Conservation (phyloP, 2,329 filamentous ascomycete species). For the Fusarium transvaalense region DNA sequence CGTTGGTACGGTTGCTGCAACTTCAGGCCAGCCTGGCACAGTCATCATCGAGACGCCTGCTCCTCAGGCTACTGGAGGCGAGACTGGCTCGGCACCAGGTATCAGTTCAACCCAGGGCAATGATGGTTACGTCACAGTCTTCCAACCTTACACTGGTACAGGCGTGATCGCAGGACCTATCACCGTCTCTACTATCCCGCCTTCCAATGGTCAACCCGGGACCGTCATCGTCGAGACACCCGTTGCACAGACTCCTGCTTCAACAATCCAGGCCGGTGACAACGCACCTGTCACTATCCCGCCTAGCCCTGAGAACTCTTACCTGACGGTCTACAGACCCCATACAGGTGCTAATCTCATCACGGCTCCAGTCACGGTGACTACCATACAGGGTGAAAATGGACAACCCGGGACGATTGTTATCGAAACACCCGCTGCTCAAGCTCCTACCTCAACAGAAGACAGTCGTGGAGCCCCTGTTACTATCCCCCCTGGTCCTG, state of each 20-base stretch:
- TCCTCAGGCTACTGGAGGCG: conserved; percentile 3
- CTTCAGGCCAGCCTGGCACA: conserved; percentile 21
- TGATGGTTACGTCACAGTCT: conserved; percentile 28
- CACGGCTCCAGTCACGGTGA: conserved; percentile 25
- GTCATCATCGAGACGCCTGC: conserved; percentile 36
- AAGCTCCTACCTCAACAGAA: background rate
- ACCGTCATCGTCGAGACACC: conserved; percentile 31
- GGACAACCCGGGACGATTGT: conserved; percentile 26
- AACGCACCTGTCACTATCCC: conserved; percentile 23
- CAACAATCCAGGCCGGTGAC: background rate
- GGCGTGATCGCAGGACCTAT: conserved; percentile 17
- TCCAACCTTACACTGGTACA: conserved; percentile 25
- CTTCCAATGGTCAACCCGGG: conserved; percentile 21
- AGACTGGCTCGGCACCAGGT: background rate
- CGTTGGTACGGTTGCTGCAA: conserved; percentile 25
- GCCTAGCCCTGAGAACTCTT: conserved; percentile 19
- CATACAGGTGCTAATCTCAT: conserved; percentile 23
- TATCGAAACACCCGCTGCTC: conserved; percentile 17
- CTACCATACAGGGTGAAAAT: conserved; percentile 19
- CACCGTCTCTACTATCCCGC: conserved; percentile 25
- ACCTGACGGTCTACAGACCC: conserved; percentile 34
- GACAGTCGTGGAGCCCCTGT: background rate
- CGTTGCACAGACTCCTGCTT: background rate
- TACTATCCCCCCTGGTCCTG: conserved; percentile 15
- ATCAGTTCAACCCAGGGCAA: conserved; percentile 18